A percentile compares a stretch with the other conserved stretches of the same genome.
These are phyloP conservation scores for Platanthera zijinensis DNA, from an alignment of 106 monocot species.

Conservation along the genomic window DNA sequence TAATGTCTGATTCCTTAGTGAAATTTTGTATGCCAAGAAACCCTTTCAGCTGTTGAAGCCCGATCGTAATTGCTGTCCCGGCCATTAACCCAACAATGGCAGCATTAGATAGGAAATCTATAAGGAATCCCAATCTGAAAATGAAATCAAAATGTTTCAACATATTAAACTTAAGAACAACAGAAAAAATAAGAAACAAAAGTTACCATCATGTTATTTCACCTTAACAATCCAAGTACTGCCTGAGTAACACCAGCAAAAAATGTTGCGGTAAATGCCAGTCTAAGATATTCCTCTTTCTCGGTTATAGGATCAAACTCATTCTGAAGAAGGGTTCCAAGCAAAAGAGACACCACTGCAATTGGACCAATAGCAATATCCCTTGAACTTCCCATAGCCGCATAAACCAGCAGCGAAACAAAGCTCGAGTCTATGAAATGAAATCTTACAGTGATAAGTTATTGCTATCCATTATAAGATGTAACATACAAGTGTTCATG, in stretches of 20 bases:
- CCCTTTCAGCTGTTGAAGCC: conserved; percentile 68
- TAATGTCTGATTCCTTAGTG: conserved; percentile 46
- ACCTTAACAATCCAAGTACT: conserved; percentile 75
- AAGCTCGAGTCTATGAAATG: conserved; percentile 62
- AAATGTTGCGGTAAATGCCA: conserved; percentile 89
- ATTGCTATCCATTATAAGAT: too few relatives aligned
- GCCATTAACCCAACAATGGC: conserved; percentile 73
- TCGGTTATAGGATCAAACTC: conserved; percentile 51
- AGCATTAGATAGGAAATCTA: conserved; percentile 67
- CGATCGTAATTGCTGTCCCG: conserved; percentile 62
- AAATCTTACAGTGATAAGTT: too few relatives aligned
- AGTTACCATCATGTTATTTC: not conserved
- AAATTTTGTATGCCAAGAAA: conserved; percentile 58
- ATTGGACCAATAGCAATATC: conserved; percentile 93
- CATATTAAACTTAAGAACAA: not conserved
- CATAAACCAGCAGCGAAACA: conserved; percentile 80
- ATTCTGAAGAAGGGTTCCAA: conserved; percentile 56
- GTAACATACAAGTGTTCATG: too few relatives aligned
- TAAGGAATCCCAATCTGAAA: conserved; percentile 55
- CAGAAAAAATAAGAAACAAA: not conserved
- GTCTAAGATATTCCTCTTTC: conserved; percentile 40
- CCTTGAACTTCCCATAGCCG: conserved; percentile 86
- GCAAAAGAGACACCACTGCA: conserved; percentile 82
- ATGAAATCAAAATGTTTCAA: not conserved
- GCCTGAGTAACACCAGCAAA: conserved; percentile 83